These are phyloP conservation scores for Magnaporthales sp. DNA, from an alignment of 2,329 filamentous ascomycete genomes.

Conservation along the genomic window DNA sequence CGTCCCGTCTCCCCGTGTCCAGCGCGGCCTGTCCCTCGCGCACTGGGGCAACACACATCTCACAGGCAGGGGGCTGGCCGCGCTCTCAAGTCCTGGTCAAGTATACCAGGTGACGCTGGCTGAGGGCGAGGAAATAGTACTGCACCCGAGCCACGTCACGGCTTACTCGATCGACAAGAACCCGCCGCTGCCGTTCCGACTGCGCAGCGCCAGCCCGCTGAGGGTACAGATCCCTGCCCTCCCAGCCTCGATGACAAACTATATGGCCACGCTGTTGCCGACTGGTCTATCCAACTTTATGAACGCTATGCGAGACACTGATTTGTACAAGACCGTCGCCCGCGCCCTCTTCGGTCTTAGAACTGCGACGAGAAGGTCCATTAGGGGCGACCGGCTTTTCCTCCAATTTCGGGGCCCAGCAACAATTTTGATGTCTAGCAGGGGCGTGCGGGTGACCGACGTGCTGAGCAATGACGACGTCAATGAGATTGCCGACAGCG, in stretches of 20 bases:
- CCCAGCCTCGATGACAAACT: constrained; percentile 24
- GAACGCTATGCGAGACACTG: constrained; percentile 60
- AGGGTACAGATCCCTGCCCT: constrained; percentile 69
- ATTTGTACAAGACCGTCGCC: constrained; percentile 62
- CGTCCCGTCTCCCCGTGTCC: constrained; percentile 64
- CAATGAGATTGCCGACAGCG: constrained; percentile 80
- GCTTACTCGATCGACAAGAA: constrained; percentile 75
- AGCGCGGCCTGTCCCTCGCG: constrained; percentile 64
- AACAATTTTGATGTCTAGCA: constrained; percentile 80
- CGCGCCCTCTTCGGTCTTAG: constrained; percentile 59
- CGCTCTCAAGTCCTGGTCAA: constrained; percentile 77
- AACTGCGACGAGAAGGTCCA: constrained; percentile 69
- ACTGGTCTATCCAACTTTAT: constrained; percentile 57
- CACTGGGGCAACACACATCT: constrained; percentile 89
- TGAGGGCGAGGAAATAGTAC: constrained; percentile 81
- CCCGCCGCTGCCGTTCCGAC: constrained; percentile 74
- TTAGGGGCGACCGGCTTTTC: constrained; percentile 93
- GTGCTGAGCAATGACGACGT: constrained; percentile 70
- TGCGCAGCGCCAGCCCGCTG: constrained; percentile 65
- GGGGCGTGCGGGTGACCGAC: constrained; percentile 72
- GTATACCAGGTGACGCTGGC: constrained; percentile 78
- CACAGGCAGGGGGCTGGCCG: constrained; percentile 79
- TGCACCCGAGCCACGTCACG: constrained; percentile 84
- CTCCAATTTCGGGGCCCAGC: constrained; percentile 81
- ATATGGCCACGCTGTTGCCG: constrained; percentile 47